Evolutionary conservation across 192 early-diverging fungal genomes (phyloP), one percentile per base, ranked within the genome.

Genomic region (Coemansia sp.): DNA sequence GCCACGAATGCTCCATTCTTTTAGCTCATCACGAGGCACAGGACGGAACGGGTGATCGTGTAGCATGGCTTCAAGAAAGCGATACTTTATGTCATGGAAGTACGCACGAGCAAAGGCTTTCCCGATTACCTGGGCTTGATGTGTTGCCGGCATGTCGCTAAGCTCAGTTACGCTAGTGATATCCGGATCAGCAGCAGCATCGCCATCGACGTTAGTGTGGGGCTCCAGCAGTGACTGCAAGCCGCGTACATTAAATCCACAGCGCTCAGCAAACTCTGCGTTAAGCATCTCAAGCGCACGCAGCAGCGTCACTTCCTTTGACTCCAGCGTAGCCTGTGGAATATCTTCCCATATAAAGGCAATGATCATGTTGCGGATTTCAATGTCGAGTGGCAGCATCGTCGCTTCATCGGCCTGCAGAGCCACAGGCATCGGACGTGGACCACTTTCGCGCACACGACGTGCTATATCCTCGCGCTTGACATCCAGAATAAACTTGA

Each of bases 31-130:
- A 49, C 73, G 73, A 17, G 45, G 46, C 11, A 77, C 42, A 10
- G 73, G 73, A 39, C 73, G 54, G 57, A 77, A 77, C 34, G 73
- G 73, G 48, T 77, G 73, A 48, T 77, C 64, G 57, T 66, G 60
- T 49, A 77, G 34, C 67, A 77, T 70, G n/a, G 73, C 73, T 47
- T 67, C 57, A 38, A 77, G 42, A 45, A 67, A 67, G 25, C 44
- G 40, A 14, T 34, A 18, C 22, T 64, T 62, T 23, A 43, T 51
- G 12, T 53, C 44, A 42, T 51, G 27, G 55, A 77, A 77, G 38
- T 66, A 66, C 39, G 57, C 47, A 9, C 53, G 73, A 3, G 73
- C 73, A 67, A 77, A 77, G 33, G 67, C 57, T 33, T 57, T 65
- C 5, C 73, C 73, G 4, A 67, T 59, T 1, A 53, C 57, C 22